Evolutionary conservation across 129 eudicot species (phyloP), one percentile per base, ranked within the genome.

Genomic region (Chrysanthemum seticuspe): DNA sequence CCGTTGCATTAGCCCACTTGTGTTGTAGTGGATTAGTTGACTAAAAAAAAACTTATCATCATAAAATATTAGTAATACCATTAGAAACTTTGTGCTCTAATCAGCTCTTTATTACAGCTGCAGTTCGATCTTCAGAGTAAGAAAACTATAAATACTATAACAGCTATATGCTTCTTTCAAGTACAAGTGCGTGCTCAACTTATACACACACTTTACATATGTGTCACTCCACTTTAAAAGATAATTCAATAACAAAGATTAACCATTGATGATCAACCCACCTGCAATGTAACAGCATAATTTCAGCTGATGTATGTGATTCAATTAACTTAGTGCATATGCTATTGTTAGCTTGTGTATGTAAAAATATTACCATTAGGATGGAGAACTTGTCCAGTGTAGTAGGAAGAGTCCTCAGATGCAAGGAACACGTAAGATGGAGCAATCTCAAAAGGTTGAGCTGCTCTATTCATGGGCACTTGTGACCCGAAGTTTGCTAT

Each of bases 391-490:
- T 89, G 94, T 65, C 95, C 98, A 9, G 85, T 87, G 13, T 45
- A 19, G 62, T 89, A 89, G 52, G 91, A 87, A 11, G 98, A 85
- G 67, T 84, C 89, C 5, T 72, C 78, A 0, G 85, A 82, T 31
- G 98, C 98, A 0, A 89, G 81, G 78, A 92, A 89, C 13, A 92
- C 96, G 50, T 79, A 92, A 0, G 84, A 59, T 1, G 89, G 85
- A 0, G 88, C 98, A 36, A 89, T 72, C 76, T 92, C 98, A 10
- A 15, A 45, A 2, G 98, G 95, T 77, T 92, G 98, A 4, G 83
- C 95, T 0, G 92, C 95, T 77, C 96, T 80, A 56, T 76, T 51
- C 95, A 89, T 85, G 0, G 96, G 90, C 68, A 76, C 90, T 13
- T 74, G 52, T 0, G 68, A 34, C 23, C 98, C 98, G 12, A 87